phyloP scores from a whole-genome alignment of 306 rosid species.

The Sechiopsis laciniata region DNA sequence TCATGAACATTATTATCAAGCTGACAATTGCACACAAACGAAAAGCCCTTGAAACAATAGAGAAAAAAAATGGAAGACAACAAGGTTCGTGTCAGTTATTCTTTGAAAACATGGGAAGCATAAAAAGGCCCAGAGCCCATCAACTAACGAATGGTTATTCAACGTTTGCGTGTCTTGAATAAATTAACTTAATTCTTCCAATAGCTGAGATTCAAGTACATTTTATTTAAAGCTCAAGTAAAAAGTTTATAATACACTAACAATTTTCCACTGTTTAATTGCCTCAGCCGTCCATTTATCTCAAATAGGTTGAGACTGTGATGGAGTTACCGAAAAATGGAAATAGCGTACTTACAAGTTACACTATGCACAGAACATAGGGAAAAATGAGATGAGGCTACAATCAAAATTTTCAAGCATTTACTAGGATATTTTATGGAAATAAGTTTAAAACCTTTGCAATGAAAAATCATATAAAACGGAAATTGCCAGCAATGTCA shows the following conservation, averaged over 20 bases:
- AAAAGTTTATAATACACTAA: background rate
- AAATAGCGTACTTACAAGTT: background rate
- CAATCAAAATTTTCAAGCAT: background rate
- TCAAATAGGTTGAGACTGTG: background rate
- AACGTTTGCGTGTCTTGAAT: background rate
- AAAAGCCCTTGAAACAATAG: too few relatives aligned
- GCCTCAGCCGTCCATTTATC: background rate
- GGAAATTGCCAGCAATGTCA: background rate
- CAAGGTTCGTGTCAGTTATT: background rate
- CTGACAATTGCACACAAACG: background rate
- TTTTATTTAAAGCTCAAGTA: background rate
- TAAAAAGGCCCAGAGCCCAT: background rate
- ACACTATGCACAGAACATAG: background rate
- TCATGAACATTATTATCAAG: slow-evolving; percentile 10
- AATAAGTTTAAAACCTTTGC: background rate
- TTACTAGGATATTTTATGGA: background rate
- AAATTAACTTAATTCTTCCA: background rate
- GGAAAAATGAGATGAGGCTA: background rate
- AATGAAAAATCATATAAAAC: background rate
- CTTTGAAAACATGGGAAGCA: background rate
- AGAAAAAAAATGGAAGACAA: background rate
- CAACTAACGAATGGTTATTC: background rate
- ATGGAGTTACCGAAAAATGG: background rate
- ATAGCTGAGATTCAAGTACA: background rate
- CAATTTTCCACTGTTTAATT: background rate